These are phyloP conservation scores for Boletus reticuloceps DNA, from an alignment of 768 basidiomycete species.

Conservation along the genomic window DNA sequence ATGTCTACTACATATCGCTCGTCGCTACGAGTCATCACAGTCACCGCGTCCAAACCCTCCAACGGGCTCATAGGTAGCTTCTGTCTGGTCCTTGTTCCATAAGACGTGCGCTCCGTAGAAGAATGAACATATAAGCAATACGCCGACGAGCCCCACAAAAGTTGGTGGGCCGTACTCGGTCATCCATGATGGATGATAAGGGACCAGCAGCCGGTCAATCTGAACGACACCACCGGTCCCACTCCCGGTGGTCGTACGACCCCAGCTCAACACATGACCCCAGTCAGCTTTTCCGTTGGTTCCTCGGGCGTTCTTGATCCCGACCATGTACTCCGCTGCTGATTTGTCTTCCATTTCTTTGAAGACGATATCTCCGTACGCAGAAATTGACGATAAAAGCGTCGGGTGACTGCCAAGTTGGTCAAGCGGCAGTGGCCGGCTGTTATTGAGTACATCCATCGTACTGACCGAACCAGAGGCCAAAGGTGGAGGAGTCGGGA, in stretches of 20 bases:
- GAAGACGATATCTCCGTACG: slow-evolving; percentile 86
- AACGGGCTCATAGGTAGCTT: slow-evolving; percentile 87
- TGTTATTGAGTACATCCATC: slow-evolving; percentile 52
- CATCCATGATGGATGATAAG: slow-evolving; percentile 89
- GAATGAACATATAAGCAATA: slow-evolving; percentile 61
- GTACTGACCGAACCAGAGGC: slow-evolving; percentile 23
- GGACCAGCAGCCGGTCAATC: slow-evolving; percentile 79
- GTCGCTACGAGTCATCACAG: slow-evolving; percentile 36
- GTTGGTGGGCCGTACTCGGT: slow-evolving; percentile 68
- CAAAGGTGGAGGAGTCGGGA: slow-evolving; percentile 42
- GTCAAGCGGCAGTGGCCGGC: slow-evolving; percentile 68
- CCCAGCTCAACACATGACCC: slow-evolving; percentile 68
- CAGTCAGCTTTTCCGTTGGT: slow-evolving; percentile 61
- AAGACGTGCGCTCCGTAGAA: slow-evolving; percentile 69
- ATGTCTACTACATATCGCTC: slow-evolving; percentile 18
- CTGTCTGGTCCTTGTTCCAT: slow-evolving; percentile 74
- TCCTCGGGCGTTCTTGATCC: slow-evolving; percentile 72
- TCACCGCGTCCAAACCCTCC: slow-evolving; percentile 68
- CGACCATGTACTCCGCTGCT: slow-evolving; percentile 51
- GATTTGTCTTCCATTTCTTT: slow-evolving; percentile 45
- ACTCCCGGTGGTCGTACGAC: slow-evolving; percentile 67
- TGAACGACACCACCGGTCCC: slow-evolving; percentile 86
- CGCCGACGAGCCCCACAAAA: slow-evolving; percentile 57
- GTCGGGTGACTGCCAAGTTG: slow-evolving; percentile 76
- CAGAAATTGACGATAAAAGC: slow-evolving; percentile 59